phyloP scores from a whole-genome alignment of 1,284 basidiomycete species.

The Fistulina hepatica region DNA sequence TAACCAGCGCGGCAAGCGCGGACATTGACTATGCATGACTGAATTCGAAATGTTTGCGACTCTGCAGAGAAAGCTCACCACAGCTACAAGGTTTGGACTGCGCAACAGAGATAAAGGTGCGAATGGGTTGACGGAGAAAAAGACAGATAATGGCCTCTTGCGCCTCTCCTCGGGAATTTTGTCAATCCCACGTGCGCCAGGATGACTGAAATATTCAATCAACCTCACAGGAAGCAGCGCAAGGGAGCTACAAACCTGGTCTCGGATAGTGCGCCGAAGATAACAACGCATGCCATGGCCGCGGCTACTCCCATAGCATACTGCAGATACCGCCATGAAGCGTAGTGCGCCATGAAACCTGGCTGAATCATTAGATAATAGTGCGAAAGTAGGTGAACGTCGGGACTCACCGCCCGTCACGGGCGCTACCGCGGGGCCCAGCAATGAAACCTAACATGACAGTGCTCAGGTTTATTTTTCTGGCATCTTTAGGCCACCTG shows the following conservation, averaged over 20 bases:
- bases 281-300: slow-evolving; percentile 32
- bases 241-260: slow-evolving; percentile 29
- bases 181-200: slow-evolving; percentile 37
- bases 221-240: neutral
- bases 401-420: slow-evolving; percentile 12
- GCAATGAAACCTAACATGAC: slow-evolving; percentile 7
- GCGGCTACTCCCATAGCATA: slow-evolving; percentile 35
- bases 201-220: slow-evolving; percentile 23
- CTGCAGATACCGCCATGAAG: slow-evolving; percentile 66
- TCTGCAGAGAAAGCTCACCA: slow-evolving; percentile 31
- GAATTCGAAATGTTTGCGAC: neutral
- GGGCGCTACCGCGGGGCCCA: slow-evolving; percentile 12
- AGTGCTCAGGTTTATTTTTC: neutral
- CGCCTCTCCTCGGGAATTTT: slow-evolving; percentile 20
- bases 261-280: slow-evolving; percentile 54
- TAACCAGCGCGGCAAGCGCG: slow-evolving; percentile 27
- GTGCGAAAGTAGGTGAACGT: neutral
- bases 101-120: slow-evolving; percentile 38
- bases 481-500: slow-evolving; percentile 1
- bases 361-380: neutral
- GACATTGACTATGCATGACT: slow-evolving; percentile 28
- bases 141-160: slow-evolving; percentile 30
- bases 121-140: slow-evolving; percentile 59
- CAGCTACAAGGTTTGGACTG: slow-evolving; percentile 45
- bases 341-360: slow-evolving; percentile 32